A percentile compares a stretch with the other conserved stretches of the same genome.
These are phyloP conservation scores for Yamadazyma pseudoaaseri DNA, from an alignment of 1,139 yeast species.

Conservation along the genomic window DNA sequence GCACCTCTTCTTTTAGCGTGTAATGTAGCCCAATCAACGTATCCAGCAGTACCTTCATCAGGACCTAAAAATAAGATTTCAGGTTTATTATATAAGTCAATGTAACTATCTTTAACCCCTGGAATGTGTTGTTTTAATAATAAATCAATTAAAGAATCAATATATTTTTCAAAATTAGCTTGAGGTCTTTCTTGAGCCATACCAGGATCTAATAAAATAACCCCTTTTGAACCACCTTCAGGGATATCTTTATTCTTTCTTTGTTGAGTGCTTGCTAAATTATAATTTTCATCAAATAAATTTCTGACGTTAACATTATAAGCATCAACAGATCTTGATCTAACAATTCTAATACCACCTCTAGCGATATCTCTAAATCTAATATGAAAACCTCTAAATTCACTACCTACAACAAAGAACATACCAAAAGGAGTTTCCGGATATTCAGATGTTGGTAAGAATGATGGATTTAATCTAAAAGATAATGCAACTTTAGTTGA, in stretches of 20 bases:
- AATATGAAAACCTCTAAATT: conserved; percentile 96
- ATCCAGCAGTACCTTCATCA: conserved; percentile 95
- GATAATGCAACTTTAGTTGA: conserved; percentile 95
- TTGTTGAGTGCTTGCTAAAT: conserved; percentile 94
- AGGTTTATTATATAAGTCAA: conserved; percentile 78
- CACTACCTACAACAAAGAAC: conserved; percentile 94
- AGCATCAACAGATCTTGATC: conserved; percentile 81
- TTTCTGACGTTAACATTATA: conserved; percentile 84
- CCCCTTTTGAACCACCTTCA: conserved; percentile 99
- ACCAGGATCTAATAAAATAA: conserved; percentile 78
- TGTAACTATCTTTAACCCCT: conserved; percentile 80
- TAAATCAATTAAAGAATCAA: conserved; percentile 86
- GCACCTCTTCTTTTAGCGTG: conserved; percentile 95
- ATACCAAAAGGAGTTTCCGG: conserved; percentile 93
- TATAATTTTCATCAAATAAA: conserved; percentile 94
- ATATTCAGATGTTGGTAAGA: conserved; percentile 82
- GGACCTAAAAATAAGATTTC: conserved; percentile 97
- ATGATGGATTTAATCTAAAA: conserved; percentile 83
- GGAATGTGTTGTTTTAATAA: conserved; percentile 71
- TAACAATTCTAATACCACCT: conserved; percentile 97
- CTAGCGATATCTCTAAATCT: conserved; percentile 97
- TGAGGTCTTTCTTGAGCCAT: conserved; percentile 80
- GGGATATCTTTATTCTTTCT: conserved; percentile 97
- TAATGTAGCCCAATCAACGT: conserved; percentile 97
- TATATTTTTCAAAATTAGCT: conserved; percentile 88